Evolutionary conservation across 2,329 filamentous ascomycete species (phyloP), one percentile per base, ranked within the genome.

Genomic region (Coniochaeta hoffmannii): DNA sequence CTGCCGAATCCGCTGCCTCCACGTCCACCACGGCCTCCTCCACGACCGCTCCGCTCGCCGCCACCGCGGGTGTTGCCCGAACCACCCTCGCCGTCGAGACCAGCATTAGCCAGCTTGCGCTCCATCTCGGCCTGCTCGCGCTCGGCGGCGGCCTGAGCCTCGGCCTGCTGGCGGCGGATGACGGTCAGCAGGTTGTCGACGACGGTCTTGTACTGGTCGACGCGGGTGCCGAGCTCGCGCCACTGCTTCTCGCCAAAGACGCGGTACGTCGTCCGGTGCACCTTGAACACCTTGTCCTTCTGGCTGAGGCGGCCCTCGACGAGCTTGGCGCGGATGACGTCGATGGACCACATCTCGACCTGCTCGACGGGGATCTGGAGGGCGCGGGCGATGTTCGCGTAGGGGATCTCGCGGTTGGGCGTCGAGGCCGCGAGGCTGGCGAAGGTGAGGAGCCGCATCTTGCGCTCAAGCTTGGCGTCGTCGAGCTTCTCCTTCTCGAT

Each of bases 241-340:
- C 95, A 99, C 78, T 99, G 94, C 81, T 95, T 95, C 78, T 96
- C 90, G 64, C 90, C 90, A 68, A 99, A 99, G 55, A 97, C 92
- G 59, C 94, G 87, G 81, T 97, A 97, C 58, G 91, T 96, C 65
- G 90, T 90, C 70, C 94, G 86, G 80, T 99, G 94, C 59, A 99
- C 90, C 54, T 97, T 81, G 81, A 99, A 97, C 60, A 93, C 89
- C 70, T 90, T 84, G 71, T 90, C 91, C 70, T 93, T 82, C 77
- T 99, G 94, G 57, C 89, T 94, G 63, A 99, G 85, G 76, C 96
- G 96, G 69, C 94, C 94, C 78, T 99, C 94, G 53, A 99, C 90
- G 35, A 99, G 85, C 32, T 92, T 91, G 50, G 92, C 90, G 63
- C 94, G 90, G 74, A 99, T 97, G 63, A 95, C 92, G 71, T 99